A percentile compares a stretch with the other conserved stretches of the same genome.
Conservation (phyloP, 106 monocot species). For the Dendrobium officinale region DNA sequence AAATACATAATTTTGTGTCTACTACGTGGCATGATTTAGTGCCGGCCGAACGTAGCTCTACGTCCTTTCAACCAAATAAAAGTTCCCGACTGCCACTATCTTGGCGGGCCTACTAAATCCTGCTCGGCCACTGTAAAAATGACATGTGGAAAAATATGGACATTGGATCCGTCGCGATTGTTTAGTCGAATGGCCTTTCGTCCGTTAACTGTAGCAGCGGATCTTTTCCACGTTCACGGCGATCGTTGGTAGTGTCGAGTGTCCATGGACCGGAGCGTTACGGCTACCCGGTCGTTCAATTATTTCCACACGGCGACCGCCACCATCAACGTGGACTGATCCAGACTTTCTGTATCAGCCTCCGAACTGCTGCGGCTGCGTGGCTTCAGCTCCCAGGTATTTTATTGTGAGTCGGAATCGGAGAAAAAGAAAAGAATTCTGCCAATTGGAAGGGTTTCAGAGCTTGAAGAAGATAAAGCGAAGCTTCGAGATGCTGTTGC, state of each 20-base stretch:
- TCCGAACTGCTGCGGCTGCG: background rate
- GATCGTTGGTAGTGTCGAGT: background rate
- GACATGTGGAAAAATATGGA: too few relatives aligned
- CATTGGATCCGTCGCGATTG: too few relatives aligned
- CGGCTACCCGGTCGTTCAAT: background rate
- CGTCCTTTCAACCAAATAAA: too few relatives aligned
- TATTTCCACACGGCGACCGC: background rate
- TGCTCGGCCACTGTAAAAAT: too few relatives aligned
- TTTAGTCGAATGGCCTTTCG: too few relatives aligned
- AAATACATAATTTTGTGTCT: too few relatives aligned
- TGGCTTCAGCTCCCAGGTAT: background rate
- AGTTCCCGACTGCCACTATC: too few relatives aligned
- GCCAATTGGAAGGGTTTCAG: background rate
- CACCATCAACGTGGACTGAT: background rate
- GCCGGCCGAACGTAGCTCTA: too few relatives aligned
- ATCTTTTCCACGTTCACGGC: background rate
- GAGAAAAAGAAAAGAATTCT: background rate
- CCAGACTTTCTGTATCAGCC: background rate
- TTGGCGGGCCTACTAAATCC: too few relatives aligned
- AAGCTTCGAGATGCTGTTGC: background rate
- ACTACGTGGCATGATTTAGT: too few relatives aligned
- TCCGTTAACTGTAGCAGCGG: background rate
- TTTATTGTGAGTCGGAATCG: background rate
- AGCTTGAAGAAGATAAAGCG: background rate
- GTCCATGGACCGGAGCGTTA: background rate